A percentile compares a stretch with the other conserved stretches of the same genome.
These are phyloP conservation scores for Colletotrichum spaethianum DNA, from an alignment of 2,329 filamentous ascomycete species.

Conservation along the genomic window DNA sequence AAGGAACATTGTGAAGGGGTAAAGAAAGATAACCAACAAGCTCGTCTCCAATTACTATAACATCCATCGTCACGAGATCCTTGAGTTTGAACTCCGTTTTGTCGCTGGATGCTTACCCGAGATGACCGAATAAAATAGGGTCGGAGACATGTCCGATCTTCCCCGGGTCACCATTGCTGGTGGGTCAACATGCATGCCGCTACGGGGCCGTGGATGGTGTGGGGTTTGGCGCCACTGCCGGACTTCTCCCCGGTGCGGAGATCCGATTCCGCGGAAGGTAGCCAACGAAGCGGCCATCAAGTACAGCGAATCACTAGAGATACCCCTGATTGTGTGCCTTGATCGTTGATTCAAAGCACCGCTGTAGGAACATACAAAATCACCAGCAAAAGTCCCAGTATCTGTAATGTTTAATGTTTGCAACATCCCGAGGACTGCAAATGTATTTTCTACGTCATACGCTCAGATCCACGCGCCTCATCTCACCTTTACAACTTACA, in stretches of 20 bases:
- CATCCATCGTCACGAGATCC: too few relatives aligned
- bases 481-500: neutral
- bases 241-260: slow-evolving; percentile 31
- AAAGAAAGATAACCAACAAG: too few relatives aligned
- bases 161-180: neutral
- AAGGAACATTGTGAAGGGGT: too few relatives aligned
- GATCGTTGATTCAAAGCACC: neutral
- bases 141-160: slow-evolving; percentile 7
- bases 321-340: neutral
- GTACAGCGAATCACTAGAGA: too few relatives aligned
- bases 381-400: neutral
- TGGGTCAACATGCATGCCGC: neutral
- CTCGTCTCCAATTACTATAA: too few relatives aligned
- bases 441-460: neutral
- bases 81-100: too few relatives aligned
- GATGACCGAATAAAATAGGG: neutral
- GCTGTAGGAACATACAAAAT: neutral
- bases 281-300: too few relatives aligned
- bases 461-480: too few relatives aligned
- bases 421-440: neutral
- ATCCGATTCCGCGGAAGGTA: neutral
- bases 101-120: neutral
- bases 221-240: slow-evolving; percentile 7
- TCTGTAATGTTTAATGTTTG: neutral
- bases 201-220: slow-evolving; percentile 2